phyloP scores from a whole-genome alignment of 2,329 filamentous ascomycete genomes.

The Trichoderma oligosporum region DNA sequence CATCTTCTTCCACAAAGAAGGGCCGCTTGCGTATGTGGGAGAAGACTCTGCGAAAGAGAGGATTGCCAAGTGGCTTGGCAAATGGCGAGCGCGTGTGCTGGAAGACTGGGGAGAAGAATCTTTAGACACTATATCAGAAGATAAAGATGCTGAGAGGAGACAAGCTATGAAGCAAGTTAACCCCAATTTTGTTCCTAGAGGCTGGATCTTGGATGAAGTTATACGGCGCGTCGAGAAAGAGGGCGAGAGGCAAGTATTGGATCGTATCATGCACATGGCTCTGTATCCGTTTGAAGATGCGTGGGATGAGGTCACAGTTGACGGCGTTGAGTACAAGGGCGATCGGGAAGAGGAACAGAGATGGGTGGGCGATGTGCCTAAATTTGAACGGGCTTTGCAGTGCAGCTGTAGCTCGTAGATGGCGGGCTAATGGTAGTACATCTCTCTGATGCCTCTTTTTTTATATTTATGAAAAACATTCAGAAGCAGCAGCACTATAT shows the following conservation, averaged over 20 bases:
- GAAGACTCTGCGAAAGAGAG: conserved; percentile 63
- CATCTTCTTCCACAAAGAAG: conserved; percentile 77
- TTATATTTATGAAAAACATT: background rate
- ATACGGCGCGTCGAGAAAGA: conserved; percentile 85
- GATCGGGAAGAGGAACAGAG: conserved; percentile 72
- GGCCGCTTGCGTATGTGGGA: conserved; percentile 53
- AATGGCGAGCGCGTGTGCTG: conserved; percentile 66
- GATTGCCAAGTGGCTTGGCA: conserved; percentile 75
- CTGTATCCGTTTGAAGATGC: conserved; percentile 78
- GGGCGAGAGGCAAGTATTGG: conserved; percentile 73
- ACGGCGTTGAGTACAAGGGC: conserved; percentile 49
- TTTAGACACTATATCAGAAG: conserved; percentile 32
- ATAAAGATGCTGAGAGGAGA: conserved; percentile 59
- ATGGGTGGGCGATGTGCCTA: conserved; percentile 83
- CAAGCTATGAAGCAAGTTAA: conserved; percentile 80
- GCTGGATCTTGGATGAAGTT: conserved; percentile 91
- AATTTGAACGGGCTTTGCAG: conserved; percentile 74
- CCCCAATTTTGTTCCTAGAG: conserved; percentile 85
- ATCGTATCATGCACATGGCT: conserved; percentile 75
- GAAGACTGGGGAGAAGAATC: conserved; percentile 67
- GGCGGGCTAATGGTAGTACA: background rate
- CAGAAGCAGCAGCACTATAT: background rate
- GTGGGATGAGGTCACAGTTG: conserved; percentile 56
- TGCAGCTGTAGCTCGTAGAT: conserved; percentile 87
- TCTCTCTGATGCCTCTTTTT: background rate